Evolutionary conservation across 2,329 filamentous ascomycete genomes (phyloP).

Genomic region (Colletotrichum siamense): DNA sequence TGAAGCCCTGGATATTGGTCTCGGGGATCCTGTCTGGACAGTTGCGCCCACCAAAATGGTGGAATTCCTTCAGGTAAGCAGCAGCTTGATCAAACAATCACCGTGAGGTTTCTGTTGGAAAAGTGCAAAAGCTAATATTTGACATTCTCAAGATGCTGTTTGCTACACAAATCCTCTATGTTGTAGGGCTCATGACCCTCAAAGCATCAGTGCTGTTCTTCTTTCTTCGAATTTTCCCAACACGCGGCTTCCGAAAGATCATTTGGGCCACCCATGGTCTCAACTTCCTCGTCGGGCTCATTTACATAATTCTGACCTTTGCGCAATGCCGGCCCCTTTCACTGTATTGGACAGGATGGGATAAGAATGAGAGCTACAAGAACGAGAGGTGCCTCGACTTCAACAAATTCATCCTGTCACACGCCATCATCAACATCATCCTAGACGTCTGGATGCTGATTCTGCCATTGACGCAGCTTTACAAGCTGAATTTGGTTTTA

Average conservation of each 20-base stretch:
- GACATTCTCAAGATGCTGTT: not conserved
- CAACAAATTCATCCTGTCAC: not conserved
- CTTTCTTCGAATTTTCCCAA: constrained; percentile 35
- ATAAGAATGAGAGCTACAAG: not conserved
- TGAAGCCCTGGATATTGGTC: not conserved
- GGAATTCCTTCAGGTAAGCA: not conserved
- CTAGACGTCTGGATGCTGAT: constrained; percentile 27
- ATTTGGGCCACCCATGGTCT: not conserved
- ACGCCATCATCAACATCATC: constrained; percentile 23
- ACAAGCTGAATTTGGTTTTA: constrained; percentile 19
- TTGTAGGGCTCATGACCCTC: constrained; percentile 8
- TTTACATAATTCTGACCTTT: not conserved
- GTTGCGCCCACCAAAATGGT: not conserved
- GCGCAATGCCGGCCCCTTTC: not conserved
- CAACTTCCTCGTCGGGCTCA: not conserved
- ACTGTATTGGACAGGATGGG: not conserved
- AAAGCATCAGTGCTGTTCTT: constrained; percentile 37
- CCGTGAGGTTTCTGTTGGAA: rapidly evolving
- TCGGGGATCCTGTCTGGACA: not conserved
- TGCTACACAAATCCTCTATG: not conserved
- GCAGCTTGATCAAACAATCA: not conserved
- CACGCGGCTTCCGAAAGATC: not conserved
- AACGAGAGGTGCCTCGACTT: not conserved
- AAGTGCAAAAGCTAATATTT: rapidly evolving
- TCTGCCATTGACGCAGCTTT: constrained; percentile 22